Evolutionary conservation across 2,329 filamentous ascomycete species (phyloP), one percentile per base, ranked within the genome.

Genomic region (Sclerotinia subarctica): DNA sequence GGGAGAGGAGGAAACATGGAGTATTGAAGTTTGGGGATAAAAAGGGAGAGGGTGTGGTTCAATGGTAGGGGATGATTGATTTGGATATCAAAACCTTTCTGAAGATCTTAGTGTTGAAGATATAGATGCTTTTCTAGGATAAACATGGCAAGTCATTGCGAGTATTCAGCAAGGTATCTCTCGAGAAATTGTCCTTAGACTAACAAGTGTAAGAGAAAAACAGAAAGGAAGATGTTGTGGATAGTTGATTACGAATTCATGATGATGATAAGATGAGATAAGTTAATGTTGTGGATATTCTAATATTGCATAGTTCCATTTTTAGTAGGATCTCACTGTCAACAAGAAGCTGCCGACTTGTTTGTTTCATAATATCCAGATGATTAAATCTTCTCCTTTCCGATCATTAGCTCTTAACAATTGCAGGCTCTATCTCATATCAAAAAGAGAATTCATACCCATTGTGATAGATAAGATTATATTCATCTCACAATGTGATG

Each of bases 1-100:
- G 80, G 0, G 87, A 90, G 78, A 78, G 87, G 75, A 80, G 84
- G 69, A 82, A 81, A 72, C 85, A 84, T 8, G 87, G 88, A 0
- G 68, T 86, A 5, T 78, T 87, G 3, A 76, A 64, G 62, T 56
- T 78, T 63, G 75, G 76, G 5, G 68, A 72, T 15, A 70, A 59
- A 3, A 71, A 77, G 46, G 73, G 70, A 13, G 71, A 73, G 44
- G 74, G 72, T 11, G 68, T 73, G 67, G 72, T 76, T 21, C 68
- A 69, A 52, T 77, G 76, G 76, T 77, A 67, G 60, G 17, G 13
- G 44, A 26, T 24, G 35, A 51, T 8, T 5, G 26, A 44, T 32
- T 44, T 21, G n/a, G 32, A 42, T 29, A 64, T 8, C 5, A 21
- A 44, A 13, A 44, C 7, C 11, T 4, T 46, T 8, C 29, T 29